Evolutionary conservation across 768 basidiomycete species (phyloP), one percentile per base, ranked within the genome.

Genomic region (Russula abietina): DNA sequence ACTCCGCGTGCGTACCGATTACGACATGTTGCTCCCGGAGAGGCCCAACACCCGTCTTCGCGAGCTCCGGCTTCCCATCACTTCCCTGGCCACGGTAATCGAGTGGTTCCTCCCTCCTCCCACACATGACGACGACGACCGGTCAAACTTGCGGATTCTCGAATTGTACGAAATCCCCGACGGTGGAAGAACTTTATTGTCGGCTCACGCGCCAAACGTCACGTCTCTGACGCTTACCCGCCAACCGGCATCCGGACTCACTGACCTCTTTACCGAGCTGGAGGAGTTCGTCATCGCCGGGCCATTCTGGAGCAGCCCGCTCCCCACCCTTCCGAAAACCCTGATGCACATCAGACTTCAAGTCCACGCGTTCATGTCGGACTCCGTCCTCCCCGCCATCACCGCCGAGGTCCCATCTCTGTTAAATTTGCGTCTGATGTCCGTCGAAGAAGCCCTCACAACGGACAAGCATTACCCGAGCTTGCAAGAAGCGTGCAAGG

Each of bases 61-160:
- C 22, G 62, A 64, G 30, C 58, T 64, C 24, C 53, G 62, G 39
- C 62, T 64, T 36, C 62, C 57, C n/a, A 45, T 64, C 53, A 64
- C 58, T 11, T 59, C 62, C 57, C n/a, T 43, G 17, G 57, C 53
- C 12, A 2, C 53, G 4, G 53, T 55, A 10, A 50, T 64, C 10
- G 58, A 39, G 28, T 59, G 62, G 62, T 45, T 59, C 17, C 62
- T 64, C 36, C 62, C 62, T 14, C 53, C 58, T 41, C 48, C 53
- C 16, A 19, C 46, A 30, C 39, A 19, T 17, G 6, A 36, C 16
- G 38, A 45, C 17, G 6, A 36, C 16, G 38, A 45, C 8, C 39
- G 8, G 9, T 60, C 58, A 4, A n/a, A 32, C 2, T 24, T 64
- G 39, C 57, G 24, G 12, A 10, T 64, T 50, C 62, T 64, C 17